Base-by-base conservation (phyloP, 75 land plant species). In the Adiantum capillusveneris region DNA sequence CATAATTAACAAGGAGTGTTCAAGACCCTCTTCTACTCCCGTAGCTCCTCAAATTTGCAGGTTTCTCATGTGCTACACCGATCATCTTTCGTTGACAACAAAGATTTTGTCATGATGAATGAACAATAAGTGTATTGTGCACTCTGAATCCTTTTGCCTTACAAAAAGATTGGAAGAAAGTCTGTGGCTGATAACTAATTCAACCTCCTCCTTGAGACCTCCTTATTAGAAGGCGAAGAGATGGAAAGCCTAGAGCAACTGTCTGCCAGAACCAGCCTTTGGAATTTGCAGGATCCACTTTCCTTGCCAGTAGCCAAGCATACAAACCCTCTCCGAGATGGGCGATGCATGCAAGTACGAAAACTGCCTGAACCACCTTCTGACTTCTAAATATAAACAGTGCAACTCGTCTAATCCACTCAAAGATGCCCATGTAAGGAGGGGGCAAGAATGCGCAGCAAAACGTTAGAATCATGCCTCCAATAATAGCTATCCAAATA, bases 201-300 rank as follows among this genome's bases (percentile, higher is more conserved):
- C n/a, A n/a, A n/a, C n/a, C n/a, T n/a, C n/a, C n/a, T n/a, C n/a
- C n/a, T n/a, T 34, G 37, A 5, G 37, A 34, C 37, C 37, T 34
- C 37, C 37, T 3, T 5, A 34, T 34, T 5, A 34, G 37, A 9
- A 34, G 37, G 7, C 37, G 3, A 34, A 88, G 71, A 1, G 97
- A 92, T 25, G 82, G 73, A 37, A 75, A 53, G 7, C 97, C 97
- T 18, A 92, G 66, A n/a, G 57, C 70, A 24, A 80, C 27, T 43
- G 94, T 92, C 63, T 88, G 97, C 94, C 83, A 84, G 48, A 88
- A 76, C 97, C 97, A 92, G 22, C 82, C 86, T 56, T 25, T 82
- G 29, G 82, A 48, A 63, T 92, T 92, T 9, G 53, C 63, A 26
- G 78, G 89, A 63, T 92, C 97, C 21, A 81, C 94, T 43, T 58